Percentiles rank a stretch among this genome's conserved stretches.
Conservation (phyloP, 306 rosid genomes). For the Leucaena leucocephala region DNA sequence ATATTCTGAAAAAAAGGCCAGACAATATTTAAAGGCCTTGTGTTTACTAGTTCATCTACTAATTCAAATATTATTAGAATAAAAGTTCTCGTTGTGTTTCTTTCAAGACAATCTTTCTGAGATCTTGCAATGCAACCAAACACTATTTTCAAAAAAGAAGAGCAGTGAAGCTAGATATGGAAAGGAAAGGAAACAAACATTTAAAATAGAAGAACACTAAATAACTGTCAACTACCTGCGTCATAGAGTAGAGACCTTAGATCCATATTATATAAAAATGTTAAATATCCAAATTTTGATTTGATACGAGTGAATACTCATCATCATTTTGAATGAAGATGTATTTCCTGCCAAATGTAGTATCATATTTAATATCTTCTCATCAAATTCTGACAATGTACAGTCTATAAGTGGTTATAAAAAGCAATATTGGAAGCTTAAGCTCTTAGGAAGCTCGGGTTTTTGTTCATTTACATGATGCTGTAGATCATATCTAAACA, state of each 20-base stretch:
- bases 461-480: constrained; percentile 4
- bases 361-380: constrained; percentile 28
- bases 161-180: background rate
- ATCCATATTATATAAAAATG: background rate
- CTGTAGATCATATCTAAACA: background rate
- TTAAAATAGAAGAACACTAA: background rate
- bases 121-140: constrained; percentile 19
- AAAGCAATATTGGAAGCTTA: constrained; percentile 6
- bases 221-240: background rate
- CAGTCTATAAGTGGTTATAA: constrained; percentile 7
- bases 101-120: constrained; percentile 30
- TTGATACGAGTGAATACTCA: background rate
- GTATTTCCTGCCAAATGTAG: constrained; percentile 20
- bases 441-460: constrained; percentile 7
- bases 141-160: constrained; percentile 14
- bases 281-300: background rate
- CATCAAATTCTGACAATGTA: background rate
- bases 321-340: constrained; percentile 7
- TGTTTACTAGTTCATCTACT: constrained; percentile 19
- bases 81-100: constrained; percentile 19
- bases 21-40: constrained; percentile 14
- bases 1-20: background rate
- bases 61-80: constrained; percentile 1
- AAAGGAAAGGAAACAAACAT: constrained; percentile 30
- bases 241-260: constrained; percentile 1